Base-by-base conservation (phyloP, 2,329 filamentous ascomycete species). In the Colletotrichum viniferum region DNA sequence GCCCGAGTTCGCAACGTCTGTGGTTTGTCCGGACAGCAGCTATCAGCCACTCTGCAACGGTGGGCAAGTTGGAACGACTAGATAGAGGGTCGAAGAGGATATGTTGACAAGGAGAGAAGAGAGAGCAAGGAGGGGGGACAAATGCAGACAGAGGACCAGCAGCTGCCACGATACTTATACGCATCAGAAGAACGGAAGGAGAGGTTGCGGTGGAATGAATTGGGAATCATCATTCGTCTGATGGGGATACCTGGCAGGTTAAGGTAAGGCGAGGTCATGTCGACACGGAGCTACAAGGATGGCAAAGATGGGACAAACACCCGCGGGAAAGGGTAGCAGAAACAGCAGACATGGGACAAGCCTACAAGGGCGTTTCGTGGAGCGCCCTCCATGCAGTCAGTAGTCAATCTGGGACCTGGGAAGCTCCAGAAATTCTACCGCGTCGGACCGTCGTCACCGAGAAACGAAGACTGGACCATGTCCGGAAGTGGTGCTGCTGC, bases 381-480 rank as follows among this genome's bases (percentile, higher is more conserved):
- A 71, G 74, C 74, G 70, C 60, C n/a, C 43, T 21, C 43, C n/a
- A 52, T 52, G 43, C 43, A 52, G 63, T 21, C 18, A 70, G 60
- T 14, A 55, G 66, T 62, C 61, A 61, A 71, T 77, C 76, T 74
- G 77, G 71, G 74, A 73, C 69, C 70, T 77, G 80, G 76, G 77
- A 77, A 73, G 79, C 81, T 80, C 82, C 84, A 81, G 69, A 48
- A 81, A 83, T 84, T 85, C 82, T 86, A 82, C 85, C 84, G 83
- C 79, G 79, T 86, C 88, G 88, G 88, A 88, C 87, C 88, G 88
- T 89, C 83, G 82, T 84, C 85, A 87, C 88, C 88, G 88, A 87
- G 82, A 83, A 84, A 76, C 76, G 76, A 81, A 80, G 66, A 81
- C 82, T 80, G 79, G 83, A 80, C 80, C 81, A 79, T 80, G 80